phyloP scores from a whole-genome alignment of 1,284 basidiomycete genomes.

The Melampsora abietis-canadensis region DNA sequence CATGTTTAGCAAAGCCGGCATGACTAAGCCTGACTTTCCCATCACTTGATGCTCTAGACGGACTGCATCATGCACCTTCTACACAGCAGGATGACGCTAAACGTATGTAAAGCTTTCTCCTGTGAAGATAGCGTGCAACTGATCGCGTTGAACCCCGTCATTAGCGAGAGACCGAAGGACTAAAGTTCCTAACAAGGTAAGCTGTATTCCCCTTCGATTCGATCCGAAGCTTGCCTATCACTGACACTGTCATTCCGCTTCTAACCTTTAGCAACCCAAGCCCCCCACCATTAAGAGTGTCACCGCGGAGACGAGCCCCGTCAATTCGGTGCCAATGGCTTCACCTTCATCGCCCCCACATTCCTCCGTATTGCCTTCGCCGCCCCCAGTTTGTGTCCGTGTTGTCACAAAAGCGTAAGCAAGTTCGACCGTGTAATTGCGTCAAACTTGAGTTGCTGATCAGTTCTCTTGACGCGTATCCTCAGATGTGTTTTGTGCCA shows the following conservation, averaged over 20 bases:
- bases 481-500: conserved; percentile 33
- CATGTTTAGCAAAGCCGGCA: not conserved
- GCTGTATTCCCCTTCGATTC: not conserved
- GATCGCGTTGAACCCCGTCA: not conserved
- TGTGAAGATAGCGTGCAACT: not conserved
- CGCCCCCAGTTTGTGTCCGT: conserved; percentile 1
- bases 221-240: not conserved
- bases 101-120: not conserved
- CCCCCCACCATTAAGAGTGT: not conserved
- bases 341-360: conserved; percentile 11
- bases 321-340: not conserved
- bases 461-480: not conserved
- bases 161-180: conserved; percentile 33
- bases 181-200: conserved; percentile 31
- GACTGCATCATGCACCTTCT: conserved; percentile 38
- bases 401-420: not conserved
- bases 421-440: too few relatives aligned
- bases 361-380: not conserved
- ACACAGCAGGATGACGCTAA: conserved; percentile 39
- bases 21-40: not conserved
- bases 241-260: not conserved
- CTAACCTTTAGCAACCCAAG: not conserved
- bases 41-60: conserved; percentile 16
- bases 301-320: not conserved
- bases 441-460: not conserved